Conservation (phyloP, 2,329 filamentous ascomycete genomes). For the Pseudopyrenochaeta lycopersici region DNA sequence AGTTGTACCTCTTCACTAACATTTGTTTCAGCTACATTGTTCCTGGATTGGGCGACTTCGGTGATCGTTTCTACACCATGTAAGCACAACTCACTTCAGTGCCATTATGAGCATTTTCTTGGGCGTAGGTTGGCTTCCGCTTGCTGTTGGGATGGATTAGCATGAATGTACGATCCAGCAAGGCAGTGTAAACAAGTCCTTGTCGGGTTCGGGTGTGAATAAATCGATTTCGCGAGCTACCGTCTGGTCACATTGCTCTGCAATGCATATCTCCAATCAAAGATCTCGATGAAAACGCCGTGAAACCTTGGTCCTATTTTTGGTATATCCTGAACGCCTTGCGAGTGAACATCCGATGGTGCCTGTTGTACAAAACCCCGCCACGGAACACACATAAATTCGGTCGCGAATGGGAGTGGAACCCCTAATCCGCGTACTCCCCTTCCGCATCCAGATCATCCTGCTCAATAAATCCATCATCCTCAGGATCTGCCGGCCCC, state of each 20-base stretch:
- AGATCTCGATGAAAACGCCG: constrained; percentile 5
- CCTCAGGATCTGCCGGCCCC: constrained; percentile 37
- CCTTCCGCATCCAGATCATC: constrained; percentile 51
- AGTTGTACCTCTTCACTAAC: constrained; percentile 11
- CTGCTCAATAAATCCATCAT: constrained; percentile 49
- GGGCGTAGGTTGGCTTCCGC: constrained; percentile 10
- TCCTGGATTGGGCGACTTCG: constrained; percentile 93
- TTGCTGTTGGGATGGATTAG: constrained; percentile 14
- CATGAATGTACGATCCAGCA: constrained; percentile 4
- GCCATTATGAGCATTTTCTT: constrained; percentile 14
- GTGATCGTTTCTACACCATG: constrained; percentile 94
- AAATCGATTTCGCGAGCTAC: no score
- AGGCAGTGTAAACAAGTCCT: constrained; percentile 2
- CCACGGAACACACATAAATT: background rate
- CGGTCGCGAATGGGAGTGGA: background rate
- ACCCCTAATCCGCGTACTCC: constrained; percentile 40
- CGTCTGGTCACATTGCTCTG: no score
- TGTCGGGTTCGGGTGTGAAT: background rate
- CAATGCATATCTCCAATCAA: no score
- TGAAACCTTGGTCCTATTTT: constrained; percentile 17
- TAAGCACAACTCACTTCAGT: constrained; percentile 52
- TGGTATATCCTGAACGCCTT: constrained; percentile 40
- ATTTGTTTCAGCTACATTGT: constrained; percentile 79
- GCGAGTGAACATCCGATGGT: constrained; percentile 17
- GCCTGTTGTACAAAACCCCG: constrained; percentile 21